Percentiles rank a stretch among this genome's conserved stretches.
These are phyloP conservation scores for Magnolia sinica DNA, from an alignment of 164 flowering plant species.

Conservation along the genomic window DNA sequence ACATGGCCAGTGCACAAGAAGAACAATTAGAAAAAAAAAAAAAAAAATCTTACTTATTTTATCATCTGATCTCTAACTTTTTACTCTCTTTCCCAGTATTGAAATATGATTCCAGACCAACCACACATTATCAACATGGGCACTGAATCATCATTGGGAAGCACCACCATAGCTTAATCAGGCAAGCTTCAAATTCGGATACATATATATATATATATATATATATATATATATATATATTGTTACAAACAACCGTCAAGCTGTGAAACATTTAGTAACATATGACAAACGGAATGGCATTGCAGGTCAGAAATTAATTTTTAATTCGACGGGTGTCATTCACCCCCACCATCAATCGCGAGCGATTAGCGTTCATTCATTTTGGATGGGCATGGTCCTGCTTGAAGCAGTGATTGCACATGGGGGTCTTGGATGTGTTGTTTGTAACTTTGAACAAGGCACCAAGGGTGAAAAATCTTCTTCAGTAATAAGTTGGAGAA, in stretches of 20 bases:
- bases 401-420: neutral
- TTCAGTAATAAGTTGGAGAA: neutral
- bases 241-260: neutral
- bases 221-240: neutral
- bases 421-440: neutral
- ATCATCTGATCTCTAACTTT: neutral
- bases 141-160: slow-evolving; percentile 7
- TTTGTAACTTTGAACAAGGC: neutral
- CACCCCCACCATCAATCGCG: no score
- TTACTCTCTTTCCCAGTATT: neutral
- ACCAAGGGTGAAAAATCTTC: neutral
- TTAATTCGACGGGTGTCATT: no score
- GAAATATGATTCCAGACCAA: slow-evolving; percentile 15
- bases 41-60: neutral
- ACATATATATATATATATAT: neutral
- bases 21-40: neutral
- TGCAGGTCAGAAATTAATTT: neutral
- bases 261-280: neutral
- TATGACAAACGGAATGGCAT: neutral
- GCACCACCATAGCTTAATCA: slow-evolving; percentile 5
- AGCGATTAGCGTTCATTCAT: neutral
- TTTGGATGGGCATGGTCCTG: neutral
- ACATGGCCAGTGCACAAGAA: neutral
- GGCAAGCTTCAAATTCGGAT: neutral
- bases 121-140: slow-evolving; percentile 8